Base-by-base conservation (phyloP, 176 grass and related monocot species). In the Rhynchospora tenuis region DNA sequence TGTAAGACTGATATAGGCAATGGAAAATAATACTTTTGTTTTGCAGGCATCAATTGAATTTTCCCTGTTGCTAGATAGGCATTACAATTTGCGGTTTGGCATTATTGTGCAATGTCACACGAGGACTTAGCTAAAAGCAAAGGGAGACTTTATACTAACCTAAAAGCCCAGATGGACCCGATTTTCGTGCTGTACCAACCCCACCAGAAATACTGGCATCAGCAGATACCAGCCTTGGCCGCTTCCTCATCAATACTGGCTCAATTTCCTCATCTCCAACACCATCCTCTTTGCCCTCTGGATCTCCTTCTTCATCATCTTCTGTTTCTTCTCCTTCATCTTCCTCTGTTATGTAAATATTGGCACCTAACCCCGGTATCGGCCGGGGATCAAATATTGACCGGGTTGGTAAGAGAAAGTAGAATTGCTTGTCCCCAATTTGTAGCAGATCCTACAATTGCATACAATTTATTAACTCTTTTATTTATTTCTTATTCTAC, bases 391-490 rank as follows among this genome's bases (percentile, higher is more conserved):
- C 89, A 63, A 94, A 97, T 59, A 97, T 86, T 85, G 94, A 97
- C 44, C 91, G 88, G 38, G 86, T 84, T 13, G 94, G 94, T 71
- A 97, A 90, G 50, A 97, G 94, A 83, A 97, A 97, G 83, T 97
- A 97, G 85, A 97, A 97, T 84, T 90, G 88, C 22, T 88, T 78
- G 51, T 97, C 91, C 3, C 94, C 94, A 76, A 92, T 97, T 90
- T 97, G 91, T 24, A 97, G 90, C 59, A 97, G 90, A 84, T 97
- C 94, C 88, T 82, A 65, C 23, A 66, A 82, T 82, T 67, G 27
- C 44, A 82, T 10, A 29, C 23, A 55, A 77, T 7, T 77, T 77
- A 19, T 55, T 22, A 76, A 55, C 23, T 31, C 15, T 52, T 16
- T 28, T 38, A 38, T 2, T 17, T 14, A 27, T 8, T 54, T 17